Percentiles rank a stretch among this genome's conserved stretches.
Conservation (phyloP, 2,329 filamentous ascomycete genomes). For the Xylariaceae sp. region DNA sequence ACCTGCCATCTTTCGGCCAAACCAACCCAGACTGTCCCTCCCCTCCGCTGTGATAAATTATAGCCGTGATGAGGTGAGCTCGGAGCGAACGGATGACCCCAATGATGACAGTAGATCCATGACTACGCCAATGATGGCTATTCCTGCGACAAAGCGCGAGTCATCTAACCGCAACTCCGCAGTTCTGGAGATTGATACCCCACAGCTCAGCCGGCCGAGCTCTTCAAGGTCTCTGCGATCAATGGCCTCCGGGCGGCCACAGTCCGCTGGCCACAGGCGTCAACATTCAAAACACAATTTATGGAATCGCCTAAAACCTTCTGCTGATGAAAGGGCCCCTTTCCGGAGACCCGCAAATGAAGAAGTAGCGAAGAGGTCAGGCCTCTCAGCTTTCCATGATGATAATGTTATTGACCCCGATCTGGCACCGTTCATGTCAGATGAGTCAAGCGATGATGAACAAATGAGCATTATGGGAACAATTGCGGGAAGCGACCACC, state of each 20-base stretch:
- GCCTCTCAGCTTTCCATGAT: constrained; percentile 91
- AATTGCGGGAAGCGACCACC: constrained; percentile 69
- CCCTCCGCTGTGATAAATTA: constrained; percentile 43
- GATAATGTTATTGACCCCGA: constrained; percentile 99
- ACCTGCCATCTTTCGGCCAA: constrained; percentile 65
- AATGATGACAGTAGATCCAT: constrained; percentile 58
- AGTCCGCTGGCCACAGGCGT: constrained; percentile 80
- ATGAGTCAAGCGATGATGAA: constrained; percentile 92
- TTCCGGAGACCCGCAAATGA: constrained; percentile 78
- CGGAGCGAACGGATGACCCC: constrained; percentile 49
- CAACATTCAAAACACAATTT: constrained; percentile 89
- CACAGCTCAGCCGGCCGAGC: constrained; percentile 85
- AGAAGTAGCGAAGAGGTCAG: constrained; percentile 67
- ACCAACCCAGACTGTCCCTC: constrained; percentile 52
- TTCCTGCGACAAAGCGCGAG: constrained; percentile 70
- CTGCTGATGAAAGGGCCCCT: constrained; percentile 80
- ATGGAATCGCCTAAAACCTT: constrained; percentile 74
- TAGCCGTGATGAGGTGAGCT: constrained; percentile 48
- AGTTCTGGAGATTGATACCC: constrained; percentile 86
- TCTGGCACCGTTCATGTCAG: constrained; percentile 92
- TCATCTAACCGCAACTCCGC: constrained; percentile 84
- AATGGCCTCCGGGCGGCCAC: constrained; percentile 69
- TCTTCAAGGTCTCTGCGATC: constrained; percentile 90
- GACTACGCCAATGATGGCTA: constrained; percentile 75
- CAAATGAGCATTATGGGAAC: constrained; percentile 85